A percentile compares a stretch with the other conserved stretches of the same genome.
These are phyloP conservation scores for Aspergillus amoenus DNA, from an alignment of 2,329 filamentous ascomycete genomes.

Conservation along the genomic window DNA sequence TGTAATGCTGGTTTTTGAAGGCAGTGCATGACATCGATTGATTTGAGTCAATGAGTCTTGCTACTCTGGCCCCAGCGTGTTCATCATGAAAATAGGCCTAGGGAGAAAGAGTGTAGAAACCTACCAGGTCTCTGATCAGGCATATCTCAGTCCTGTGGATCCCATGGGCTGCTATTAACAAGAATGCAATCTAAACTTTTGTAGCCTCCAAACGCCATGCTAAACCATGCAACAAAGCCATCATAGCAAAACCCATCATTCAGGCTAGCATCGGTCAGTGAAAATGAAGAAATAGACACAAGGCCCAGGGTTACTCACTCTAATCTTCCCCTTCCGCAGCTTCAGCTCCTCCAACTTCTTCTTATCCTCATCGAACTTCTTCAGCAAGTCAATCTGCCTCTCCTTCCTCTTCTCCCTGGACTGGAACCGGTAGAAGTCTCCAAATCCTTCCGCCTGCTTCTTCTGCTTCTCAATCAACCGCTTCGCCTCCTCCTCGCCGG, in stretches of 20 bases:
- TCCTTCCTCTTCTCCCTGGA: conserved; percentile 75
- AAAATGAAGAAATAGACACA: not conserved
- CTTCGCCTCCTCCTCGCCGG: conserved; percentile 68
- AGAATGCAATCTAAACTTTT: conserved; percentile 18
- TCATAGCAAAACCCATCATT: conserved; percentile 25
- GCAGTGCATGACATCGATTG: conserved; percentile 45
- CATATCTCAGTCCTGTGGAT: not conserved
- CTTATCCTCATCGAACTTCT: conserved; percentile 74
- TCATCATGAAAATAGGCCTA: conserved; percentile 43
- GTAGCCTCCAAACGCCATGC: conserved; percentile 31
- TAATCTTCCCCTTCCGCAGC: conserved; percentile 63
- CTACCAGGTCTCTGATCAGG: not conserved
- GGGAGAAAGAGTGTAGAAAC: conserved; percentile 6
- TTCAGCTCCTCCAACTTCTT: conserved; percentile 70
- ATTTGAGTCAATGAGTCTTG: conserved; percentile 25
- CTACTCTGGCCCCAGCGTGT: conserved; percentile 56
- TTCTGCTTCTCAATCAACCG: conserved; percentile 58
- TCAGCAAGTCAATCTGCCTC: conserved; percentile 66
- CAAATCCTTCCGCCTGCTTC: conserved; percentile 63
- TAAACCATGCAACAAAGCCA: conserved; percentile 20
- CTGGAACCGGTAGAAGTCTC: conserved; percentile 84
- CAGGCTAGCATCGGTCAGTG: conserved; percentile 28
- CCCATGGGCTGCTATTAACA: conserved; percentile 13
- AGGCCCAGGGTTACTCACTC: conserved; percentile 32
- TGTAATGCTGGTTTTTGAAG: conserved; percentile 63